Conservation (phyloP, 78 protist species). For the Dictyostelium purpureum region DNA sequence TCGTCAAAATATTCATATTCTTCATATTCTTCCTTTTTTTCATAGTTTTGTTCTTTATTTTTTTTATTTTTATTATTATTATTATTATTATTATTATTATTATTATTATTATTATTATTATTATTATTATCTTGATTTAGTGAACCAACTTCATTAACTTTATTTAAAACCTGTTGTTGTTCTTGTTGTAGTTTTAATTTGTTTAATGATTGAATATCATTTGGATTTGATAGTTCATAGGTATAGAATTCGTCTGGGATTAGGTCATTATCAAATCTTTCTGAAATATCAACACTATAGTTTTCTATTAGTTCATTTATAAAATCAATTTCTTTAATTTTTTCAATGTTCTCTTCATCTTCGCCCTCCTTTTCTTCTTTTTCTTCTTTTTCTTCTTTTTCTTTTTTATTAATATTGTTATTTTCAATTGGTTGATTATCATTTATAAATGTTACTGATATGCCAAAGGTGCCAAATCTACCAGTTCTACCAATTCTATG, state of each 20-base stretch:
- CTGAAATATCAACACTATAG: neutral
- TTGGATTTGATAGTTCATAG: conserved; percentile 23
- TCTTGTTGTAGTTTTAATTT: conserved; percentile 1
- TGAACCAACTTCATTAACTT: neutral
- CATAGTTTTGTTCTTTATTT: neutral
- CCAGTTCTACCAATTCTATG: conserved; percentile 99
- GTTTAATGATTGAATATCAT: conserved; percentile 15
- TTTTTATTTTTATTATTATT: neutral
- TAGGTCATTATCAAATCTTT: conserved; percentile 36
- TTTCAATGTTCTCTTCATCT: neutral
- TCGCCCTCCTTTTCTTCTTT: neutral
- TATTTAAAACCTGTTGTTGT: neutral
- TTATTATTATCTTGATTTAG: neutral
- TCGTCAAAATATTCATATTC: no score
- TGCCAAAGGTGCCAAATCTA: conserved; percentile 97
- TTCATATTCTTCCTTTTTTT: neutral
- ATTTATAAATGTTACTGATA: conserved; percentile 91
- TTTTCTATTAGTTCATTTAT: neutral
- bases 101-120: neutral
- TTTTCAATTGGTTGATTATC: conserved; percentile 26
- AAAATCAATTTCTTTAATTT: conserved; percentile 1
- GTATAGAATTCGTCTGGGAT: conserved; percentile 40
- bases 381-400: neutral
- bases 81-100: neutral
- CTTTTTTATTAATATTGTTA: neutral